Evolutionary conservation across 305 asterid species (phyloP).

Genomic region (Striga hermonthica): DNA sequence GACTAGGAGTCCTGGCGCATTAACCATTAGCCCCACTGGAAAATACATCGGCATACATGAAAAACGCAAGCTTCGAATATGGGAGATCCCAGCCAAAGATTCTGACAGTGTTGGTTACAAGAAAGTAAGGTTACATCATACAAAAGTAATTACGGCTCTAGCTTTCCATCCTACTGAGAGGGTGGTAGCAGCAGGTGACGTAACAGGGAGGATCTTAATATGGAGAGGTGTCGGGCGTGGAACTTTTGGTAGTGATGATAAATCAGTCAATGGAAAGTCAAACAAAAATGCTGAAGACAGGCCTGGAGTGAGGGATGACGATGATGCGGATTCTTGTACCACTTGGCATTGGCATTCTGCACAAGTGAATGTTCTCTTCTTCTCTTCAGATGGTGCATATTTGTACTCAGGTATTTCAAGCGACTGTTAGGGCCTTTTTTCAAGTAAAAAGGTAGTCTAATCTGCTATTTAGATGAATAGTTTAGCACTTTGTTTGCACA

Average conservation of each 20-base stretch:
- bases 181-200: conserved; percentile 88
- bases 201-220: conserved; percentile 79
- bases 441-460: conserved; percentile 20
- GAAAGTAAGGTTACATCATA: conserved; percentile 74
- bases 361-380: conserved; percentile 72
- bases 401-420: conserved; percentile 72
- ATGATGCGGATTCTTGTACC: conserved; percentile 87
- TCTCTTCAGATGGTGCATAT: conserved; percentile 91
- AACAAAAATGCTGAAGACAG: conserved; percentile 50
- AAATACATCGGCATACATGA: conserved; percentile 58
- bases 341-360: conserved; percentile 98
- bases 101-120: conserved; percentile 43
- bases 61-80: conserved; percentile 59
- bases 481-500: conserved; percentile 12
- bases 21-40: conserved; percentile 49
- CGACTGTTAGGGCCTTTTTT: conserved; percentile 1
- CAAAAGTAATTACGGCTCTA: conserved; percentile 59
- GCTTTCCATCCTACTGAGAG: conserved; percentile 91
- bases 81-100: conserved; percentile 79
- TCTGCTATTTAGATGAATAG: conserved; percentile 15
- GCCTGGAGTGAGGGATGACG: conserved; percentile 73
- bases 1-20: conserved; percentile 38
- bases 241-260: conserved; percentile 35
- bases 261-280: conserved; percentile 35
- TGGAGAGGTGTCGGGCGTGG: conserved; percentile 82